Base-by-base conservation (phyloP, 495 filamentous ascomycete genomes). In the Neurospora sp. region DNA sequence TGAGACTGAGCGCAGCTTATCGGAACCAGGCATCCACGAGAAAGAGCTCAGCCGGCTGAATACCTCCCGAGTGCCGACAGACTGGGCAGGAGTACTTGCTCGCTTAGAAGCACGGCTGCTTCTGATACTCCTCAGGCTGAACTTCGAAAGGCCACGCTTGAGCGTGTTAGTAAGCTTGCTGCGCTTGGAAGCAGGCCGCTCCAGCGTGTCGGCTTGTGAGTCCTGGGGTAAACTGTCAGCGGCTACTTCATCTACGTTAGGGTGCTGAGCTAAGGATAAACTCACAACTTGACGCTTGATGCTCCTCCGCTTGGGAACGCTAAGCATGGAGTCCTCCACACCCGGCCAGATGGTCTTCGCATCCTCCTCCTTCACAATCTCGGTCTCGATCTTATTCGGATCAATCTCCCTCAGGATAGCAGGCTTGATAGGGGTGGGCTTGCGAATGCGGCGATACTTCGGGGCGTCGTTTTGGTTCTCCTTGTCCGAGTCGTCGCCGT, bases 161-260 rank as follows among this genome's bases (percentile, higher is more conserved):
- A 74, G 31, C 9, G 59, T 68, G 27, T 42, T 39, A 9, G 69
- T 46, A 42, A 76, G 10, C 9, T 71, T 46, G 70, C 70, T 76
- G 27, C 75, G 68, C 73, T 76, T 76, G 66, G 70, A 27, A 3
- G 75, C 44, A 37, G 44, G 73, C 48, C 53, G 53, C 53, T 66
- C 53, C 14, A 66, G 22, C 14, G 53, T 66, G 53, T 66, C 53
- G 53, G 27, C 53, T 9, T 31, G 66, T 44, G 42, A 22, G 7
- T 70, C 20, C 10, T 40, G 9, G 41, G 20, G 4, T 8, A 6
- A 27, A 12, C 10, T 12, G n/a, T 72, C n/a, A 39, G 71, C 27
- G 3, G 40, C 42, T 12, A 59, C 42, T 22, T 53, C n/a, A 38
- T 71, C 7, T 37, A 40, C 40, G 44, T 35, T 38, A 11, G 20